phyloP scores from a whole-genome alignment of 2,329 filamentous ascomycete species.

The Sclerotinia spermophila region DNA sequence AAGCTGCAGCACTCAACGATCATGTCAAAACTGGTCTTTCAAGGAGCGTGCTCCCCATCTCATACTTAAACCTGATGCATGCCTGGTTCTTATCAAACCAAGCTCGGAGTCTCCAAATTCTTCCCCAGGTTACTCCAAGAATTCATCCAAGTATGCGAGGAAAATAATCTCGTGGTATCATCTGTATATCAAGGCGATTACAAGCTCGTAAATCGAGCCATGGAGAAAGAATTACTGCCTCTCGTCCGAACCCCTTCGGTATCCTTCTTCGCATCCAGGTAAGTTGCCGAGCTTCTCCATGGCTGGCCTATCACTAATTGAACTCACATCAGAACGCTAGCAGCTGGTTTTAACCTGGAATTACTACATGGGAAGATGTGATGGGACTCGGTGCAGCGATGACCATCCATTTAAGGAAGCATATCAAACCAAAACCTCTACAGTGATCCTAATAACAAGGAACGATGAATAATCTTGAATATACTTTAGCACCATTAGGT shows the following conservation, averaged over 20 bases:
- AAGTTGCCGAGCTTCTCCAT: neutral
- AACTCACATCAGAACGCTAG: neutral
- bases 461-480: neutral
- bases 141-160: neutral
- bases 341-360: neutral
- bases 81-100: neutral
- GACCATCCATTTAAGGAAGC: neutral
- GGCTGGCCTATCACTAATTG: neutral
- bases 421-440: neutral
- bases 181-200: conserved; percentile 36
- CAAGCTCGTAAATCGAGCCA: conserved; percentile 22
- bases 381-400: neutral
- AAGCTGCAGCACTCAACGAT: conserved; percentile 27
- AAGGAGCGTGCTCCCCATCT: conserved; percentile 14
- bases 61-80: no score
- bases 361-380: neutral
- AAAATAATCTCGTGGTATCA: conserved; percentile 28
- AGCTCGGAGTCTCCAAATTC: conserved; percentile 22
- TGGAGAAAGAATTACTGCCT: conserved; percentile 1
- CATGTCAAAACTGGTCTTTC: conserved; percentile 35
- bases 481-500: neutral
- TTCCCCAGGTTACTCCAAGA: neutral
- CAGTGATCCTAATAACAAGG: neutral
- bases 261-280: neutral
- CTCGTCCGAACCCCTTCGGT: neutral